Percentiles rank a stretch among this genome's conserved stretches.
Conservation (phyloP, 441 rosid species). For the Syzygium syzygioides region DNA sequence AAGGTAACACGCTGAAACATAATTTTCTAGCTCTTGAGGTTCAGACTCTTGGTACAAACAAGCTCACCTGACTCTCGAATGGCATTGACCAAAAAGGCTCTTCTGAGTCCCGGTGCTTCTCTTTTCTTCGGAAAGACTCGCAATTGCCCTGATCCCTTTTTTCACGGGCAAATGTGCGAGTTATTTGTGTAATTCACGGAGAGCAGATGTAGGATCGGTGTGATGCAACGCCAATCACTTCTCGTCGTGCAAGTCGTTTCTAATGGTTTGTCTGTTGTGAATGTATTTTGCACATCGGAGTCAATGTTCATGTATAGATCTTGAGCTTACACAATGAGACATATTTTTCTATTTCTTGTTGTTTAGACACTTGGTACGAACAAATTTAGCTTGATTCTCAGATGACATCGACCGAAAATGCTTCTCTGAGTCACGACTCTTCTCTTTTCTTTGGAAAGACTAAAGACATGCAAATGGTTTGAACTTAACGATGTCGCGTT, state of each 20-base stretch:
- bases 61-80: neutral
- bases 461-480: neutral
- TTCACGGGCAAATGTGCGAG: neutral
- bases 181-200: neutral
- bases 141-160: neutral
- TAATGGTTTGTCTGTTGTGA: accelerated
- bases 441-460: too few relatives aligned
- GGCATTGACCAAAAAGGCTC: too few relatives aligned
- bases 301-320: too few relatives aligned
- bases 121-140: neutral
- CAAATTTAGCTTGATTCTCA: neutral
- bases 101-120: too few relatives aligned
- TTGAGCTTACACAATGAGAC: too few relatives aligned
- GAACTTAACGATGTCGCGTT: accelerated
- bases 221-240: neutral
- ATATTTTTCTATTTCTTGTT: neutral
- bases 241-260: neutral
- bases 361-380: too few relatives aligned
- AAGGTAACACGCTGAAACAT: accelerated
- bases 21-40: neutral
- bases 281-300: neutral
- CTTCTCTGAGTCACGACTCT: neutral
- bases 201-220: neutral
- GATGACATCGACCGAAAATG: accelerated
- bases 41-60: too few relatives aligned